A percentile compares a stretch with the other conserved stretches of the same genome.
Conservation (phyloP, 345 rosid genomes). For the Corymbia maculata region DNA sequence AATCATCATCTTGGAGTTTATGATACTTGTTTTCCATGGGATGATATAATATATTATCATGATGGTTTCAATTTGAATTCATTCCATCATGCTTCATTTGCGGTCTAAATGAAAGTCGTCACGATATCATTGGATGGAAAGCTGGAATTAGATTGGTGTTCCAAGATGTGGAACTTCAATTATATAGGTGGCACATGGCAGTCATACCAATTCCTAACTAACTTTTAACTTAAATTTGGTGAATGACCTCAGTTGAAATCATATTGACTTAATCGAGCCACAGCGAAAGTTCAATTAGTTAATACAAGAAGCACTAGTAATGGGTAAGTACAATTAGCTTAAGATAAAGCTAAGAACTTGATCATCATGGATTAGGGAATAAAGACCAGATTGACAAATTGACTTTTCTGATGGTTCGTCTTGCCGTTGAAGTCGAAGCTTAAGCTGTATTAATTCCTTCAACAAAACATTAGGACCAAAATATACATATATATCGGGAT, state of each 20-base stretch:
- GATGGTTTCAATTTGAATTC: neutral
- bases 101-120: neutral
- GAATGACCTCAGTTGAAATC: neutral
- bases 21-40: neutral
- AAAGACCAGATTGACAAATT: neutral
- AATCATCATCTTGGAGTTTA: neutral
- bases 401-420: neutral
- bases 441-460: neutral
- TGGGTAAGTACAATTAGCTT: neutral
- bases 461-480: neutral
- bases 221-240: neutral
- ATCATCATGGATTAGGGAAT: neutral
- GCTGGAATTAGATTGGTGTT: neutral
- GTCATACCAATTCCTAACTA: neutral
- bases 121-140: neutral
- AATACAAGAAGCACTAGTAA: neutral
- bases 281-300: neutral
- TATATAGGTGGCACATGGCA: neutral
- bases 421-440: neutral
- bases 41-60: neutral
- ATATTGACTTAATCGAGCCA: neutral
- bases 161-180: neutral
- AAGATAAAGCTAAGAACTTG: neutral
- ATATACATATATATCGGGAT: neutral
- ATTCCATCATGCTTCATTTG: neutral